Evolutionary conservation across 495 filamentous ascomycete genomes (phyloP), one percentile per base, ranked within the genome.

Genomic region (Penicillium roqueforti): DNA sequence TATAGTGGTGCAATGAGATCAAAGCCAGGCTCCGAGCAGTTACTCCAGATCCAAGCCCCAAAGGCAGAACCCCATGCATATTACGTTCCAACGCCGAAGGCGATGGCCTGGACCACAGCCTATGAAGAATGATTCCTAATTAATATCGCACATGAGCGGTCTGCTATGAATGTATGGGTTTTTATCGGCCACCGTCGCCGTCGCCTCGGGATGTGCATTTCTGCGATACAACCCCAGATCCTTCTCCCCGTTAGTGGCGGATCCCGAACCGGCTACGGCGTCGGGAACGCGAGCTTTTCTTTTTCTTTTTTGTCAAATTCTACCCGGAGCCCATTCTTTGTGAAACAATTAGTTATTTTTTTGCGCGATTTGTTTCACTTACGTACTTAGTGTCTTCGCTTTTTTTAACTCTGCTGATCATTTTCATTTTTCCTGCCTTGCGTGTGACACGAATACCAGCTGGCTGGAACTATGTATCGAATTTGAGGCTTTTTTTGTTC

Each of bases 241-340:
- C 56, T 59, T 51, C 55, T 57, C 55, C 42, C 57, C 60, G 59
- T 46, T 60, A 64, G 63, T 53, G 63, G 63, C 60, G 61, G 63
- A 66, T 64, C 55, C 63, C 63, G 63, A 64, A 48, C 58, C 63
- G 60, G 61, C 41, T 56, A 41, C 48, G 59, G 56, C 42, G 55
- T 67, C 61, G 61, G 58, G 54, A 56, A 38, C 28, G 7, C 29
- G 42, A 41, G 25, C 43, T 3, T 22, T 54, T 31, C 31, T 34
- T 22, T 49, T 54, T 45, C 37, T 34, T 36, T 11, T 47, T 20
- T 8, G 13, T 45, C 31, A 36, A 31, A 38, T 47, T 34, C 46
- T 34, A 47, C n/a, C 19, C 37, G 48, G 47, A n/a, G 13, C 28
- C 28, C 45, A 29, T 38, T 18, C 22, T 36, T 18, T 19, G 16